Base-by-base conservation (phyloP, 495 filamentous ascomycete species). In the Aspergillus baeticus region DNA sequence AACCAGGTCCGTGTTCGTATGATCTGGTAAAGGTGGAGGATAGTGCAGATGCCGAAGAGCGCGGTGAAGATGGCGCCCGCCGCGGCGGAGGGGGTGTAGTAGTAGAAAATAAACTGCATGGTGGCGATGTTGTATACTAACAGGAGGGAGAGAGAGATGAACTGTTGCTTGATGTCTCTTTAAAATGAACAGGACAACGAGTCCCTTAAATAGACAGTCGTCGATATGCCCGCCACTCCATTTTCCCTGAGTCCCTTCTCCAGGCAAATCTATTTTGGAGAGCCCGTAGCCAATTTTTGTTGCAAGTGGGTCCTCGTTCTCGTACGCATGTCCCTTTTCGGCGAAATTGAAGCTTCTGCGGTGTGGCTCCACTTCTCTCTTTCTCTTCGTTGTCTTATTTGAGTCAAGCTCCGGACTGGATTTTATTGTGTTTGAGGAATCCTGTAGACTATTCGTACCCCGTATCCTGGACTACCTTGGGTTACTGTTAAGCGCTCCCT, bases 41-140 rank as follows among this genome's bases (percentile, higher is more conserved):
- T 14, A 0, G 81, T 80, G 17, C 63, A 48, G 22, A 73, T 15
- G 33, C 61, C 60, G 60, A 86, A 84, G 18, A 86, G 68, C 6
- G 74, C 66, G 37, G 63, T 50, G 60, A 84, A 83, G 52, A 83
- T 76, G n/a, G 65, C 67, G 3, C 78, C 79, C 2, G 78, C 79
- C 11, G 72, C 64, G 0, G 72, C 41, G 1, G 78, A 82, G 1
- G 83, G 81, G 11, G 71, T 23, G 54, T 85, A 86, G 31, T 79
- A 67, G 48, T 70, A 73, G 29, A 68, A 62, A 13, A 49, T 38
- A 10, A 50, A 50, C 13, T 50, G 33, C 34, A 37, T 50, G 17
- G 10, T 15, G 46, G 20, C 11, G 6, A 15, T 6, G 1, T 13
- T 47, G 11, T n/a, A 3, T 26, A 18, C 10, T 15, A n/a, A 4